Base-by-base conservation (phyloP, 2,329 filamentous ascomycete genomes). In the Scopulariopsis brevicaulis region DNA sequence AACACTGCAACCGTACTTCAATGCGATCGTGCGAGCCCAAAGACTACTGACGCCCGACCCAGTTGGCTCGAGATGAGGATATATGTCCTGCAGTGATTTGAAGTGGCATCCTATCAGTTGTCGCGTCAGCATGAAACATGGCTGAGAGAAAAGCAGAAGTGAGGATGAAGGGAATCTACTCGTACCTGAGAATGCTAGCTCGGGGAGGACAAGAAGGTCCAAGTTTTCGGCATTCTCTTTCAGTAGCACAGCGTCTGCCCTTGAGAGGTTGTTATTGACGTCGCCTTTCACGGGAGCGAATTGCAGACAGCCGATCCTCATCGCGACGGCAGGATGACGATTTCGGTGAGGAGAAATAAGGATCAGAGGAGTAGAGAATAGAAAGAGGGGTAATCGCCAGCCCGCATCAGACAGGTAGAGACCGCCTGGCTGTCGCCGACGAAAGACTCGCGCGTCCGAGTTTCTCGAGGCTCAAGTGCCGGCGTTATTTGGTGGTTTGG, bases 271-370 rank as follows among this genome's bases (percentile, higher is more conserved):
- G 60, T 86, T 81, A 63, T 87, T 72, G 25, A 89, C 72, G 56
- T 87, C 80, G 54, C 85, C 88, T 46, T 92, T 78, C 64, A 84
- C 77, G 8, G 87, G 85, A 50, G 83, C 80, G 62, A 91, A 90
- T 68, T 93, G 86, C 11, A 90, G 72, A 59, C 84, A 87, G 0
- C 76, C 87, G 35, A 89, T 82, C 65, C 79, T 82, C 85, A 86
- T 86, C 14, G 7, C 43, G 43, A 22, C 12, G 37, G 37, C 12
- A 8, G 28, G 12, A 40, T 18, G 18, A 10, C 37, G 12, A 40
- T 15, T 14, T 12, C 18, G 20, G 18, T 12, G 10, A 43, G 40
- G 40, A n/a, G 40, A 15, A 5, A 43, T 7, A 10, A n/a, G n/a
- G n/a, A n/a, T n/a, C n/a, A n/a, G n/a, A n/a, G n/a, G n/a, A n/a